Evolutionary conservation across 495 filamentous ascomycete species (phyloP).

Genomic region (Physcia stellaris): DNA sequence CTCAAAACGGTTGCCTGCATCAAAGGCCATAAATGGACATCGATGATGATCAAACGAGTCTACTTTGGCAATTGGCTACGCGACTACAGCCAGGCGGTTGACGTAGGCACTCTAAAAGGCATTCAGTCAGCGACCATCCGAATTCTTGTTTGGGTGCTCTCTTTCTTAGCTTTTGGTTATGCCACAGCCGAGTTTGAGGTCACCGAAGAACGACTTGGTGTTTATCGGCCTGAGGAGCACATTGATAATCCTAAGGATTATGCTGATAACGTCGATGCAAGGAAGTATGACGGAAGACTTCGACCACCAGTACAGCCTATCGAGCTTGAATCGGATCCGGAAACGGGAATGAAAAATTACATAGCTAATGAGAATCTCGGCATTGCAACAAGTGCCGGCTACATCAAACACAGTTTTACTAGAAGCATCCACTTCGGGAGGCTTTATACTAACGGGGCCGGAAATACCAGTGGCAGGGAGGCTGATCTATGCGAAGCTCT

Average conservation of each 20-base stretch:
- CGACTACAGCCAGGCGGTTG: constrained; percentile 78
- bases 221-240: constrained; percentile 91
- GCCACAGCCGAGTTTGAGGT: constrained; percentile 97
- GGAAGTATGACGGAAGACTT: constrained; percentile 70
- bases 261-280: constrained; percentile 76
- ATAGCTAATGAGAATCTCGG: constrained; percentile 78
- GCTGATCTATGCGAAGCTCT: constrained; percentile 83
- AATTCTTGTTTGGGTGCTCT: constrained; percentile 43
- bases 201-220: constrained; percentile 76
- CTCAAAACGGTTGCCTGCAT: constrained; percentile 81
- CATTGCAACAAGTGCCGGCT: constrained; percentile 84
- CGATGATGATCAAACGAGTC: constrained; percentile 72
- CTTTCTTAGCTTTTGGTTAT: constrained; percentile 59
- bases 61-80: constrained; percentile 82
- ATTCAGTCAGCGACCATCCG: constrained; percentile 85
- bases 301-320: constrained; percentile 56
- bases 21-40: constrained; percentile 87
- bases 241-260: constrained; percentile 87
- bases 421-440: constrained; percentile 84
- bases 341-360: constrained; percentile 97
- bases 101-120: constrained; percentile 79
- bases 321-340: constrained; percentile 70
- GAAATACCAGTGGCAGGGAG: constrained; percentile 52
- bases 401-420: constrained; percentile 70
- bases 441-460: constrained; percentile 62